Evolutionary conservation across 768 basidiomycete species (phyloP), one percentile per base, ranked within the genome.

Genomic region (Tricholoma sp.): DNA sequence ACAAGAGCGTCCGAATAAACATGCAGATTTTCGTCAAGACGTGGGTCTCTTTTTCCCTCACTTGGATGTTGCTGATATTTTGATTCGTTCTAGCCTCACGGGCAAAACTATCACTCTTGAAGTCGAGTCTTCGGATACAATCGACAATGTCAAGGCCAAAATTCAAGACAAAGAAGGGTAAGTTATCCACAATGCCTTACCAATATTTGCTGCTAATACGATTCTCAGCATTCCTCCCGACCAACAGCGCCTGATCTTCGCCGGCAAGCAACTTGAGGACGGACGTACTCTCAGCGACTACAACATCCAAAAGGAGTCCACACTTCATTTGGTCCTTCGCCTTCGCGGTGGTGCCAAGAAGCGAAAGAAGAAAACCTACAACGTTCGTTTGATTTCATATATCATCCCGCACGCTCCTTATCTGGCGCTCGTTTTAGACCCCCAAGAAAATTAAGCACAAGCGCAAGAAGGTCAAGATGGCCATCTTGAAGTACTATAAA

Each of bases 391-490:
- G 22, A 37, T 19, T 1, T 16, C 21, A 16, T 12, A 21, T 11
- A 22, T 50, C 34, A 19, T 52, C 24, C 39, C 12, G 12, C 12
- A n/a, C 8, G 2, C 56, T 56, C 14, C 63, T 49, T 27, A 19
- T 52, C 19, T 54, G 16, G 31, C 59, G 29, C 37, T 60, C 52
- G 46, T 63, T 37, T 65, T 14, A 91, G 89, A 96, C 94, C 69
- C 94, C 94, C 76, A 97, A 96, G 85, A 98, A 98, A 84, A 86
- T 97, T 85, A 98, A 97, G 88, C 95, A 96, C 83, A 97, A 97
- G 86, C 88, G 90, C 76, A 98, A 98, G 85, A 97, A 98, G 83
- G 93, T 96, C 82, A 98, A 98, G 89, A 98, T 99, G 94, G 79
- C 94, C 69, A 97, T 98, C 79, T 82, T 99, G 75, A 98, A 98